A percentile compares a stretch with the other conserved stretches of the same genome.
Evolutionary conservation across 129 eudicot species (phyloP).

Genomic region (Chrysanthemum seticuspe): DNA sequence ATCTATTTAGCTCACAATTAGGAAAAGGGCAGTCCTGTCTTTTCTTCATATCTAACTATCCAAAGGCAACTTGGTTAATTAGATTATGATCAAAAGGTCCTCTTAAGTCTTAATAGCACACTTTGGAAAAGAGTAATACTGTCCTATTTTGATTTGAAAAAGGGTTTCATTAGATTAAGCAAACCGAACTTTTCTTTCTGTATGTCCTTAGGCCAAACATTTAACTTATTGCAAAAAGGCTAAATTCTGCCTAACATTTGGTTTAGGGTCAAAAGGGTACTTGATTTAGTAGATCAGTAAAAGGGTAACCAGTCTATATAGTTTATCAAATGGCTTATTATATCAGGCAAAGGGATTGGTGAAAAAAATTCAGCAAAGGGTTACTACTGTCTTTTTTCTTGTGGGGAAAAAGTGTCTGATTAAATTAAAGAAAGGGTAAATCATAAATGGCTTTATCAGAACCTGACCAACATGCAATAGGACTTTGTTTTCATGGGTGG

Average conservation of each 20-base stretch:
- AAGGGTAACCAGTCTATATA: too few relatives aligned
- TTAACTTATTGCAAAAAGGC: too few relatives aligned
- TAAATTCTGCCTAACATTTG: too few relatives aligned
- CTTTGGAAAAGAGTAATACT: background rate
- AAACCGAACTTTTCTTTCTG: background rate
- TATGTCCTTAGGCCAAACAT: background rate
- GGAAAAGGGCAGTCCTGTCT: slow-evolving; percentile 21
- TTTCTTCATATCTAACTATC: slow-evolving; percentile 2
- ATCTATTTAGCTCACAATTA: slow-evolving; percentile 25
- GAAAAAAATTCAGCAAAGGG: background rate
- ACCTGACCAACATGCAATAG: slow-evolving; percentile 16
- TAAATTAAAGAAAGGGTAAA: slow-evolving; percentile 12
- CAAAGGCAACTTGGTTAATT: slow-evolving; percentile 4
- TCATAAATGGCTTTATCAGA: slow-evolving; percentile 14
- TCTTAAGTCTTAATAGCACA: background rate
- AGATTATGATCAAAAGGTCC: background rate
- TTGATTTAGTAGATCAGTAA: background rate
- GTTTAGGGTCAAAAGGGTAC: background rate
- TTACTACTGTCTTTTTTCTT: slow-evolving; percentile 6
- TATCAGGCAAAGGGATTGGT: too few relatives aligned
- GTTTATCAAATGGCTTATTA: too few relatives aligned
- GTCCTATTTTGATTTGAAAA: background rate
- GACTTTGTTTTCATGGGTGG: slow-evolving; percentile 23
- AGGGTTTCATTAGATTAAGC: background rate
- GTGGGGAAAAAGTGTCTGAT: slow-evolving; percentile 7